phyloP scores from a whole-genome alignment of 169 alveolate species.

The Plasmodium cynomolgi region DNA sequence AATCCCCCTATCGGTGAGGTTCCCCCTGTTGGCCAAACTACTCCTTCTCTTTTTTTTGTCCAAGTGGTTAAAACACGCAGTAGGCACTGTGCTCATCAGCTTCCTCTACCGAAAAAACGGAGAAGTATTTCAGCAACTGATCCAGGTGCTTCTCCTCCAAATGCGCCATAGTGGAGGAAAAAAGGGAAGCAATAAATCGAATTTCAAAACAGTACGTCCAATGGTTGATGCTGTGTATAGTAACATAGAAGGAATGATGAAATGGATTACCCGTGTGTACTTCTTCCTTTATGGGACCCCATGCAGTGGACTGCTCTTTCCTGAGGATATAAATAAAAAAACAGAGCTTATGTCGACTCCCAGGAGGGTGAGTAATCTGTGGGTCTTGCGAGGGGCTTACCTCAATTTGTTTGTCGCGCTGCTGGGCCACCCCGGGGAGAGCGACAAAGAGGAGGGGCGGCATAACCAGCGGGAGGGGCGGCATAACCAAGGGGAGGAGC shows the following conservation, averaged over 20 bases:
- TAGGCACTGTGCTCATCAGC: slow-evolving; percentile 1
- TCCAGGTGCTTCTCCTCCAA: background rate
- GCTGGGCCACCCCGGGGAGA: background rate
- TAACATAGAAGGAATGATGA: slow-evolving; percentile 14
- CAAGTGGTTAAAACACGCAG: background rate
- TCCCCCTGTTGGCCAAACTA: background rate
- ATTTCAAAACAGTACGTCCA: background rate
- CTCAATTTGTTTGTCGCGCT: background rate
- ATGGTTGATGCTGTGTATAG: slow-evolving; percentile 7
- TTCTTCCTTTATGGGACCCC: slow-evolving; percentile 7
- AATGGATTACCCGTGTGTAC: background rate
- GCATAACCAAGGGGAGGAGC: background rate
- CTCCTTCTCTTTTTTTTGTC: background rate
- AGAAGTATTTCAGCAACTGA: slow-evolving; percentile 2
- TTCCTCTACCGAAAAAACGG: slow-evolving; percentile 12
- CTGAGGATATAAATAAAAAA: background rate
- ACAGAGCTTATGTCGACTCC: background rate
- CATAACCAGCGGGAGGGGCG: background rate
- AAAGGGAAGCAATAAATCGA: background rate
- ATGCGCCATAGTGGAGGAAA: background rate
- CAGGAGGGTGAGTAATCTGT: background rate
- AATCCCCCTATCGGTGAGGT: background rate
- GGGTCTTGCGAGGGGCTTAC: background rate
- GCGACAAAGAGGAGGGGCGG: background rate
- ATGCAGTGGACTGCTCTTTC: background rate